These are phyloP conservation scores for Orobanche coerulescens DNA, from an alignment of 257 asterid species.

Conservation along the genomic window DNA sequence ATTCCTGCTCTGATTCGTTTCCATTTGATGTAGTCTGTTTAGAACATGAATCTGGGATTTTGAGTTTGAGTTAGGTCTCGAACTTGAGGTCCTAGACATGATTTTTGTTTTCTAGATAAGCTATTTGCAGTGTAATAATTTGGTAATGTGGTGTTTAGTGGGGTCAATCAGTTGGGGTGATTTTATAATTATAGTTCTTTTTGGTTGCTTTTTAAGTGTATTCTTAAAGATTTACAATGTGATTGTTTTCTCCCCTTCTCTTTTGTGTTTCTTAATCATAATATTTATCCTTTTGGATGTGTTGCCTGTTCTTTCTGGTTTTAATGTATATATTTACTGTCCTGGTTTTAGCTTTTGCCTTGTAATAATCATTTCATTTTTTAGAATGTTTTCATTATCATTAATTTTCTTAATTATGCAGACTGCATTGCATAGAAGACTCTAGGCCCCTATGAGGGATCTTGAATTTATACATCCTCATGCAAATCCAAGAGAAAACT, in stretches of 20 bases:
- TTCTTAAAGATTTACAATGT: conserved; percentile 28
- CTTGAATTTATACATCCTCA: conserved; percentile 65
- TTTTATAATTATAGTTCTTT: too few species aligned
- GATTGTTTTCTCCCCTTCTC: conserved; percentile 12
- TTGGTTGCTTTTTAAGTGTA: conserved; percentile 19
- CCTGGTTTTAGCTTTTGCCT: too few species aligned
- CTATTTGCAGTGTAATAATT: too few species aligned
- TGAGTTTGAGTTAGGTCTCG: not conserved
- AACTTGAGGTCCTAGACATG: too few species aligned
- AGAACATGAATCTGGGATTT: conserved; percentile 23
- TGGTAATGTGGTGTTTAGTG: too few species aligned
- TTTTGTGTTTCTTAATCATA: too few species aligned
- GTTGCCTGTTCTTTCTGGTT: conserved; percentile 7
- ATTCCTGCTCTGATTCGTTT: conserved; percentile 11
- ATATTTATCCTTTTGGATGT: too few species aligned
- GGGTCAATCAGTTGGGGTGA: too few species aligned
- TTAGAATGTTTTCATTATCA: too few species aligned
- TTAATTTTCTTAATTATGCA: conserved; percentile 29
- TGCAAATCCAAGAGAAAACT: conserved; percentile 70
- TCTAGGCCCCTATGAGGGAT: conserved; percentile 76
- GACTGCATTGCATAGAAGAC: conserved; percentile 55
- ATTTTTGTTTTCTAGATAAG: too few species aligned
- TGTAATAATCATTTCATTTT: too few species aligned
- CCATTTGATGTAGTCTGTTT: not conserved
- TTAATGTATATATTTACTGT: too few species aligned